Conservation (phyloP, 495 filamentous ascomycete genomes). For the Neurospora discreta region DNA sequence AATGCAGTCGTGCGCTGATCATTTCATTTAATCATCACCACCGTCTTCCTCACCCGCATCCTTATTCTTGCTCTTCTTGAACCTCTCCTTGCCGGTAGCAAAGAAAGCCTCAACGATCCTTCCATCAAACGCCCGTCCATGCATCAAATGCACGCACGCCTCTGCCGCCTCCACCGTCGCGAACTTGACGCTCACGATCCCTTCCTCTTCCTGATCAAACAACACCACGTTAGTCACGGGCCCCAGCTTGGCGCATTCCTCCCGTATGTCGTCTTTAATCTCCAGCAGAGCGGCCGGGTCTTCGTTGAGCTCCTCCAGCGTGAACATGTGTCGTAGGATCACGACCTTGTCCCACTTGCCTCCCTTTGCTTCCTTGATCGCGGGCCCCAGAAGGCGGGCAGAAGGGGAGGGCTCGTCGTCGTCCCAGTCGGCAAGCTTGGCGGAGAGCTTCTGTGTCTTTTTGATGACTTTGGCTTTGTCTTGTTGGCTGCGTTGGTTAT, state of each 20-base stretch:
- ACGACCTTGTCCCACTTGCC: conserved; percentile 68
- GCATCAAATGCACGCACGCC: conserved; percentile 65
- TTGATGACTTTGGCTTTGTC: conserved; percentile 79
- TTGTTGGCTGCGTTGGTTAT: conserved; percentile 35
- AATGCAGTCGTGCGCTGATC: too few relatives aligned
- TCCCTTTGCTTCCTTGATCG: conserved; percentile 34
- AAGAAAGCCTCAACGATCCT: conserved; percentile 68
- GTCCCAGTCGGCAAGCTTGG: conserved; percentile 87
- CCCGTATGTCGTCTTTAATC: conserved; percentile 87
- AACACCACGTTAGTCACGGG: conserved; percentile 83
- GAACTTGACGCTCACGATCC: conserved; percentile 78
- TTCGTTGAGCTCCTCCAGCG: conserved; percentile 69
- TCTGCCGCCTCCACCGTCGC: conserved; percentile 53
- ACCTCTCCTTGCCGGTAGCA: conserved; percentile 63
- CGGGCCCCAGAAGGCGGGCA: not conserved
- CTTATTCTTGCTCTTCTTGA: conserved; percentile 53
- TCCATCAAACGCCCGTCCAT: conserved; percentile 68
- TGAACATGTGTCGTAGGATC: conserved; percentile 92
- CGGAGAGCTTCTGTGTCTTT: conserved; percentile 78
- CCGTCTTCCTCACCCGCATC: conserved; percentile 29
- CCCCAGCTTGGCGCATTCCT: conserved; percentile 80
- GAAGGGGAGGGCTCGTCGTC: conserved; percentile 52
- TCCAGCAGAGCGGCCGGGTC: conserved; percentile 77
- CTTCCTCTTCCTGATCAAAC: conserved; percentile 79
- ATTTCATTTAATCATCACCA: conserved; percentile 14